Conservation (phyloP, 140 eudicot genomes). For the Cichorium intybus region DNA sequence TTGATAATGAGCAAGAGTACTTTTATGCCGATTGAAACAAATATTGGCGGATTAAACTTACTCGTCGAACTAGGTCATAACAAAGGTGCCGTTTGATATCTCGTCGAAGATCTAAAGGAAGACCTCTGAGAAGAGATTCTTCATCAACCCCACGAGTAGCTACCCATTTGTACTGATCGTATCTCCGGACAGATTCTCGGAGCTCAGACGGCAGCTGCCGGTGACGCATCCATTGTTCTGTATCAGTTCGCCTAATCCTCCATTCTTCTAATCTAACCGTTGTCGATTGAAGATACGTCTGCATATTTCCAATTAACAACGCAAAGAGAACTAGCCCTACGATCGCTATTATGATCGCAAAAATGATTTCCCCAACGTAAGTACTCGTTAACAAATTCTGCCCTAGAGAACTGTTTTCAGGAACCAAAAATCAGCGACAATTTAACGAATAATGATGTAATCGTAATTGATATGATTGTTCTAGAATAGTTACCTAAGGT, state of each 20-base stretch:
- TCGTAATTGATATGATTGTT: background rate
- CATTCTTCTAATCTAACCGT: constrained; percentile 87
- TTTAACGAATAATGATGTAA: background rate
- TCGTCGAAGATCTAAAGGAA: constrained; percentile 80
- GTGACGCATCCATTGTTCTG: constrained; percentile 96
- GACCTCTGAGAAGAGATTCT: constrained; percentile 74
- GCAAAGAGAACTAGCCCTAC: constrained; percentile 85
- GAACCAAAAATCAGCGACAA: background rate
- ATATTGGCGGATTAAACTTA: constrained; percentile 30
- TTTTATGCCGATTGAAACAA: too few relatives aligned
- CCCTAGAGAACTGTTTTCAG: constrained; percentile 68
- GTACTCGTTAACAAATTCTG: constrained; percentile 75
- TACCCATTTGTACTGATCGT: constrained; percentile 92
- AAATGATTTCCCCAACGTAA: constrained; percentile 67
- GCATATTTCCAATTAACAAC: constrained; percentile 92
- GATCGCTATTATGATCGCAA: constrained; percentile 69
- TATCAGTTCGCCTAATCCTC: constrained; percentile 84
- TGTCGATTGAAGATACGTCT: constrained; percentile 90
- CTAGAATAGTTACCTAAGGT: constrained; percentile 53
- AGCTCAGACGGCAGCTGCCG: constrained; percentile 84
- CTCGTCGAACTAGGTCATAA: constrained; percentile 82
- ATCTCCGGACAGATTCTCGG: constrained; percentile 68
- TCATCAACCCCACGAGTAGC: constrained; percentile 95
- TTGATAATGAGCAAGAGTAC: too few relatives aligned
- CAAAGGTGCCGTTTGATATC: constrained; percentile 92